Evolutionary conservation across 768 basidiomycete species (phyloP).

Genomic region (Suillus luteus): DNA sequence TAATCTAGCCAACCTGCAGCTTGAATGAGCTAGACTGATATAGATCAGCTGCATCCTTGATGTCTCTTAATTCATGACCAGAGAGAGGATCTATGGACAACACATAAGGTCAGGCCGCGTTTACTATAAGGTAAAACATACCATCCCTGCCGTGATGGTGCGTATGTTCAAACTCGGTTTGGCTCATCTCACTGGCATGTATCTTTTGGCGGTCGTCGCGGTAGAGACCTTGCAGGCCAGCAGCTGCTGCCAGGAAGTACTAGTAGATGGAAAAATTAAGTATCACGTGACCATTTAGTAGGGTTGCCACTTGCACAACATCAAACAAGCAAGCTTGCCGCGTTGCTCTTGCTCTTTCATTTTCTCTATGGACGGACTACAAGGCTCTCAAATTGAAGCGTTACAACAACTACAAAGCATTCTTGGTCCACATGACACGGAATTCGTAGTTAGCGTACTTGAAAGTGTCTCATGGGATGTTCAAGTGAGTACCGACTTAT

Average conservation of each 20-base stretch:
- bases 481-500: constrained; percentile 45
- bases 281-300: background rate
- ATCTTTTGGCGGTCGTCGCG: background rate
- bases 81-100: constrained; percentile 54
- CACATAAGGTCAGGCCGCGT: background rate
- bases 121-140: background rate
- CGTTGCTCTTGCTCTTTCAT: constrained; percentile 1
- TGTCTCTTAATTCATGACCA: constrained; percentile 66
- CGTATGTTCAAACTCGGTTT: background rate
- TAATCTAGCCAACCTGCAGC: constrained; percentile 59
- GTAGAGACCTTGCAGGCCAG: background rate
- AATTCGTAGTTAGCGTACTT: constrained; percentile 61
- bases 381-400: constrained; percentile 17
- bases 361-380: constrained; percentile 18
- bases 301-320: background rate
- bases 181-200: background rate
- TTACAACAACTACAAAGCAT: constrained; percentile 20
- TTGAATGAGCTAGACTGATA: constrained; percentile 83
- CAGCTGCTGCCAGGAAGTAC: background rate
- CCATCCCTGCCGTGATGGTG: background rate
- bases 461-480: constrained; percentile 72
- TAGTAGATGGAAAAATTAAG: background rate
- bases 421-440: constrained; percentile 47
- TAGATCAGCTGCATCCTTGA: constrained; percentile 74
- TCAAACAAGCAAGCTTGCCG: constrained; percentile 1